These are phyloP conservation scores for Ophiocordyceps camponoti-rufipedis DNA, from an alignment of 2,329 filamentous ascomycete species.

Conservation along the genomic window DNA sequence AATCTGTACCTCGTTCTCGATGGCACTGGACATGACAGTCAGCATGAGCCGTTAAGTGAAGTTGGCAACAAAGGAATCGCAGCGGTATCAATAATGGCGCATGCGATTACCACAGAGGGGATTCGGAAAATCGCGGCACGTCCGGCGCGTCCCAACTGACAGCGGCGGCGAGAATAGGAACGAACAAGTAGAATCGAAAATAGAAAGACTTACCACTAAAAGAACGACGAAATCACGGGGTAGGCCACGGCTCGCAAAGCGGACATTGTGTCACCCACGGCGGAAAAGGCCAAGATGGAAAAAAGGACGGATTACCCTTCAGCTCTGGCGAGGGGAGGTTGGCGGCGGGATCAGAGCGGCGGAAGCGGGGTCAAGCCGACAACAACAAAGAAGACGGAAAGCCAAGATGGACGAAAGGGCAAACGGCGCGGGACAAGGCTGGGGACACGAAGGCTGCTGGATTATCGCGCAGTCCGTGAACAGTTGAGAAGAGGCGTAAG, in stretches of 20 bases:
- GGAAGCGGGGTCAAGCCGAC: background rate
- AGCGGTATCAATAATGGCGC: background rate
- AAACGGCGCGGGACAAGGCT: background rate
- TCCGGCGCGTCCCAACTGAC: background rate
- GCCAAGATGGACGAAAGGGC: background rate
- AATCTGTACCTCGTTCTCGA: background rate
- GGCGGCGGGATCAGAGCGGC: background rate
- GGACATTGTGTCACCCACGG: slow-evolving; percentile 21
- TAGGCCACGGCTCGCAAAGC: slow-evolving; percentile 16
- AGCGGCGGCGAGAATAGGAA: background rate
- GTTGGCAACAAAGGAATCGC: background rate
- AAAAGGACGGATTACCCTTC: slow-evolving; percentile 1
- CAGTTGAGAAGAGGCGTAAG: background rate
- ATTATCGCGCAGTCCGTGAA: background rate
- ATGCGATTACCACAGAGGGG: background rate
- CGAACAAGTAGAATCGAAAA: slow-evolving; percentile 1
- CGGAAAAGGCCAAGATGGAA: slow-evolving; percentile 6
- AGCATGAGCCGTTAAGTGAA: background rate
- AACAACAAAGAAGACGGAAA: background rate
- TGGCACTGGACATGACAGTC: background rate
- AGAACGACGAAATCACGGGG: slow-evolving; percentile 14
- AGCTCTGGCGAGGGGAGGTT: too few species aligned
- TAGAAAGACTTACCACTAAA: slow-evolving; percentile 19
- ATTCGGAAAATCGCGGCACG: background rate
- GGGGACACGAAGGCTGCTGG: background rate